Conservation (phyloP, 1,139 yeast genomes). For the Spencermartinsiella ligniputridi region DNA sequence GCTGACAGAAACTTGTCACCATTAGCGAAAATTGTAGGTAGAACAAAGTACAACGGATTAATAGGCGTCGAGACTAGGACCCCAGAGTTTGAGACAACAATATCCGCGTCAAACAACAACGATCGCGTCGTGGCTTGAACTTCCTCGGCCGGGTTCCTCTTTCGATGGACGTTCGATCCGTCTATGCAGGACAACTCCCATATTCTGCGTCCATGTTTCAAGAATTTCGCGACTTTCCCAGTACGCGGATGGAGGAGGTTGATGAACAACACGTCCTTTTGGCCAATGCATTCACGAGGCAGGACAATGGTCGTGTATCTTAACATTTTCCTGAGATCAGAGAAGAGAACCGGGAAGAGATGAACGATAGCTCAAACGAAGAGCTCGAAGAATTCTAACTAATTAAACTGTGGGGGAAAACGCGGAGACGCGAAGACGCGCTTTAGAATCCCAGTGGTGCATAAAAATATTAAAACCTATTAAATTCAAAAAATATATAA, state of each 20-base stretch:
- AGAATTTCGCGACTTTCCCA: conserved; percentile 20
- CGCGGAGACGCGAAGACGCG: too few species aligned
- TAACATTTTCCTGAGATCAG: too few species aligned
- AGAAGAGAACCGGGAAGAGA: too few species aligned
- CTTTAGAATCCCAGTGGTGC: too few species aligned
- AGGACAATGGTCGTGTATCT: conserved; percentile 11
- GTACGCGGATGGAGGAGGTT: conserved; percentile 29
- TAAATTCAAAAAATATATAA: too few species aligned
- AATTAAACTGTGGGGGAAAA: too few species aligned
- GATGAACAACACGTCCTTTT: conserved; percentile 5
- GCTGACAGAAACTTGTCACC: conserved; percentile 24
- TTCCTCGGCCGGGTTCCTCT: conserved; percentile 7
- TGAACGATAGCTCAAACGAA: too few species aligned
- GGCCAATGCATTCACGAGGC: conserved; percentile 11
- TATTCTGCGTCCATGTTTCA: conserved; percentile 14
- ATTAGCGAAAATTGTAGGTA: conserved; percentile 24
- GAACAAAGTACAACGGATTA: conserved; percentile 29
- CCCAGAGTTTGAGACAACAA: conserved; percentile 22
- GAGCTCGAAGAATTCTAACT: too few species aligned
- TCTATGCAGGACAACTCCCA: conserved; percentile 26
- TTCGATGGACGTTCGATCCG: conserved; percentile 17
- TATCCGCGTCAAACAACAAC: conserved; percentile 17
- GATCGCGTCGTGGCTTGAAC: conserved; percentile 23
- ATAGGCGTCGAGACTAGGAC: conserved; percentile 32
- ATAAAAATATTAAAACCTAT: too few species aligned